Conservation (phyloP, 139 green algal species). For the Diplosphaera chodatii region DNA sequence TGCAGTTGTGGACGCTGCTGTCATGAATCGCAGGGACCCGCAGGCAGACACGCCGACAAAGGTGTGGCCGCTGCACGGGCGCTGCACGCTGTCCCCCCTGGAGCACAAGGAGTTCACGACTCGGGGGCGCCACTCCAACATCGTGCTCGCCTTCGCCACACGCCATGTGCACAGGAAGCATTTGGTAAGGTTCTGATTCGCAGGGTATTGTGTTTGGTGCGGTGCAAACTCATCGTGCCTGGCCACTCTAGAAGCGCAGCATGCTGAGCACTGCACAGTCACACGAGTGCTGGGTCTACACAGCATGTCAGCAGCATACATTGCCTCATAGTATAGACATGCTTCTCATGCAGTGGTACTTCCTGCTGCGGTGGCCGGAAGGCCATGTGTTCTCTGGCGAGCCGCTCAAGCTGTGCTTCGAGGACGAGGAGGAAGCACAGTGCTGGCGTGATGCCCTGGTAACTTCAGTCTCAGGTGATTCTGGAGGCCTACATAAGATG, state of each 20-base stretch:
- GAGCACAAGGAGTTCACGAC: conserved; percentile 7
- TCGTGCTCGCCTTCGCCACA: conserved; percentile 9
- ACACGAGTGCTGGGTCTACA: too few relatives aligned
- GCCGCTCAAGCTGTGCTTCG: conserved; percentile 7
- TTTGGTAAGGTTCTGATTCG: neutral
- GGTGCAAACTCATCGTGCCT: too few relatives aligned
- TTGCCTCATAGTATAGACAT: too few relatives aligned
- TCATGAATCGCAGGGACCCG: neutral
- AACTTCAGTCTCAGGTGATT: neutral
- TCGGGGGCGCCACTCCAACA: conserved; percentile 10
- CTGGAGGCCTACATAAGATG: too few relatives aligned
- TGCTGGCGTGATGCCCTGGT: neutral
- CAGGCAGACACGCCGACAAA: conserved; percentile 2
- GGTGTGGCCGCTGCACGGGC: conserved; percentile 10
- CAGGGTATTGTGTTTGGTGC: too few relatives aligned
- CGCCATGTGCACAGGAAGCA: conserved; percentile 10
- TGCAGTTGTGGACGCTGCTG: too few relatives aligned
- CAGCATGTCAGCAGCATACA: too few relatives aligned
- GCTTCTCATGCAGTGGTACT: conserved; percentile 18
- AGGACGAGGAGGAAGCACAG: conserved; percentile 2
- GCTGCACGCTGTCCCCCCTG: conserved; percentile 9
- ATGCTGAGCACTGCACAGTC: too few relatives aligned
- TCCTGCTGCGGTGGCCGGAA: conserved; percentile 8
- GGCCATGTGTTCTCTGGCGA: conserved; percentile 9
- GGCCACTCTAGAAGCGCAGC: too few relatives aligned